Evolutionary conservation across 257 asterid species (phyloP), one percentile per base, ranked within the genome.

Genomic region (Ocimum tenuiflorum): DNA sequence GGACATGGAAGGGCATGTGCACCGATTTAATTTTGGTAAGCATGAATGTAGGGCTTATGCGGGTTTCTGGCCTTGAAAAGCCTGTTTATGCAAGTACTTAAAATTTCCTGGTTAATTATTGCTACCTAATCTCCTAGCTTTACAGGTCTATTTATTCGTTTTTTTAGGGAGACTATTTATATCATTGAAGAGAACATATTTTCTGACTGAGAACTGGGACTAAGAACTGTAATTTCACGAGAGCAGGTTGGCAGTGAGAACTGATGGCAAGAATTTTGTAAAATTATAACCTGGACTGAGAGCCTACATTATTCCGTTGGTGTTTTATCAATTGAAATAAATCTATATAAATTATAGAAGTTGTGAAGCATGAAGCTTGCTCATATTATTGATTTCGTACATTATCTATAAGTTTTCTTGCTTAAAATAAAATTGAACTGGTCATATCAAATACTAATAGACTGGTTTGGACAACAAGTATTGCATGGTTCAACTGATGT

Each of bases 21-120:
- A 89, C 77, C 81, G 98, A 73, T 84, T 91, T 70, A 85, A 73
- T 78, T 87, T 77, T 68, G 95, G 98, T 89, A 74, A 82, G 95
- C 78, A 22, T 65, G 73, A 47, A 31, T 31, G 36, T 31, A 49
- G 48, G 13, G 24, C 22, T 65, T 27, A 14, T 13, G 39, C 27
- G 29, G 3, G 18, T 24, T 33, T 15, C 17, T 22, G 15, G 13
- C 51, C 12, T 27, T 46, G 31, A n/a, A 4, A 24, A 24, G 31
- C 31, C 31, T 24, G 31, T 46, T 33, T 6, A 46, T 14, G 8
- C 38, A 58, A 22, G 55, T 43, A 67, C 29, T 70, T 45, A 33
- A 49, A 48, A 38, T 27, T 36, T 43, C 18, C 19, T 15, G 24
- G 57, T 24, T 20, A 19, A 52, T 57, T 7, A 6, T 38, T 19